Base-by-base conservation (phyloP, 1,284 basidiomycete species). In the Coniophora puteana region DNA sequence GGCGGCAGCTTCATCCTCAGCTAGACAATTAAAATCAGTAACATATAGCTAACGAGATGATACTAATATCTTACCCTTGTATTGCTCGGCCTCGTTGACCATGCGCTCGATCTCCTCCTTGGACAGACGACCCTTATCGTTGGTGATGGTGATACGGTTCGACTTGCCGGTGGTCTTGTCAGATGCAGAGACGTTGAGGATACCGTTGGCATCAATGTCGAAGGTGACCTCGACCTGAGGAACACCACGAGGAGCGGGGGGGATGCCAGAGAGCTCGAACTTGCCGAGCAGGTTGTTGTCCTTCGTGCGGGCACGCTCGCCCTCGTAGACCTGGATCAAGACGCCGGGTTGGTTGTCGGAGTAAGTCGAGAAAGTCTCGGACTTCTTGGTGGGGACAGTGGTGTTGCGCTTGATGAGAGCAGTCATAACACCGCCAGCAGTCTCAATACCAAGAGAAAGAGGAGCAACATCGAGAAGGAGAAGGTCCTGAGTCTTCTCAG, bases 251-350 rank as follows among this genome's bases (percentile, higher is more conserved):
- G 95, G 95, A 36, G 94, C 93, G 28, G 95, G 95, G 26, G 95
- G 95, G 58, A 99, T 98, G 50, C 94, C 94, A 41, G 93, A 86
- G 40, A 98, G 89, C 72, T 98, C 94, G 74, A 98, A 99, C 74
- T 98, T 96, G 63, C 95, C 95, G 68, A 99, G 91, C 41, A 98
- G 67, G 77, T 97, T 97, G 80, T 97, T 98, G 76, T 99, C 96
- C 81, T 97, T 98, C 51, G 94, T 97, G 61, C 93, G 89, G 40
- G 94, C 91, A 78, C 95, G 93, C 73, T 99, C 96, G 72, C 96
- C 95, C 79, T 99, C 95, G 72, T 80, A 99, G 46, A 99, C 95
- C 69, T 97, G 95, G 71, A 99, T 97, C 60, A 97, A 80, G 44
- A 99, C 95, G 80, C 92, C 92, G 48, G 94, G 93, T 68, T 99